Conservation (phyloP, 805 yeast genomes). For the Hermanozyma aechmeae region DNA sequence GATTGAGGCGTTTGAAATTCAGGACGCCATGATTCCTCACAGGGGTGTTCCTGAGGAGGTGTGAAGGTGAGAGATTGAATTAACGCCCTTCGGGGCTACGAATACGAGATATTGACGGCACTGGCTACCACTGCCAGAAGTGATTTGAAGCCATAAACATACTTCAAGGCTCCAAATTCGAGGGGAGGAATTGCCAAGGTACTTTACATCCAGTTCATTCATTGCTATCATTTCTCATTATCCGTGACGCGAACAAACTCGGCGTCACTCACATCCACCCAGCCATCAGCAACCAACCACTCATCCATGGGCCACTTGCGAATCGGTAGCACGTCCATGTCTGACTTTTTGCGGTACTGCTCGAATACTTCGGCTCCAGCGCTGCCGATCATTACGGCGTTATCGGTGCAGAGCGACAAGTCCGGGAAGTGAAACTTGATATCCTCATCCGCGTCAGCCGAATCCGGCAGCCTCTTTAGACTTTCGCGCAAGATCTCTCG, state of each 20-base stretch:
- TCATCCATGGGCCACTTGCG: conserved; percentile 77
- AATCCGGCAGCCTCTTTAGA: conserved; percentile 14
- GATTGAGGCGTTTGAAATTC: conserved; percentile 46
- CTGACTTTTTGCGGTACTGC: conserved; percentile 35
- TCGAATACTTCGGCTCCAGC: conserved; percentile 89
- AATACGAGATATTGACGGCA: too few species aligned
- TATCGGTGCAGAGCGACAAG: conserved; percentile 75
- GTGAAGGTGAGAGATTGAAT: too few species aligned
- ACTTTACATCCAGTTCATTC: too few species aligned
- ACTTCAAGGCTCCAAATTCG: too few species aligned
- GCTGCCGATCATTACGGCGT: conserved; percentile 96
- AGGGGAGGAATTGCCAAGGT: too few species aligned
- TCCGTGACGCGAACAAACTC: conserved; percentile 4
- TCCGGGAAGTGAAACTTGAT: conserved; percentile 58
- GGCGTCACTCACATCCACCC: conserved; percentile 22
- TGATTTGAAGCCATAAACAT: too few species aligned
- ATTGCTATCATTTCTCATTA: too few species aligned
- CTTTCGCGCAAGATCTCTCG: conserved; percentile 38
- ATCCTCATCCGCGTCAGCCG: conserved; percentile 3
- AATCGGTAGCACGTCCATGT: conserved; percentile 50
- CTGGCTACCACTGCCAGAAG: too few species aligned
- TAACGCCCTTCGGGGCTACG: too few species aligned
- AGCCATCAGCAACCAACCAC: conserved; percentile 39
- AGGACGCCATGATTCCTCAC: conserved; percentile 42
- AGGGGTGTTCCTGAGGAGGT: conserved; percentile 16